phyloP scores from a whole-genome alignment of 2,329 filamentous ascomycete species.

The Ilyonectria sp. region DNA sequence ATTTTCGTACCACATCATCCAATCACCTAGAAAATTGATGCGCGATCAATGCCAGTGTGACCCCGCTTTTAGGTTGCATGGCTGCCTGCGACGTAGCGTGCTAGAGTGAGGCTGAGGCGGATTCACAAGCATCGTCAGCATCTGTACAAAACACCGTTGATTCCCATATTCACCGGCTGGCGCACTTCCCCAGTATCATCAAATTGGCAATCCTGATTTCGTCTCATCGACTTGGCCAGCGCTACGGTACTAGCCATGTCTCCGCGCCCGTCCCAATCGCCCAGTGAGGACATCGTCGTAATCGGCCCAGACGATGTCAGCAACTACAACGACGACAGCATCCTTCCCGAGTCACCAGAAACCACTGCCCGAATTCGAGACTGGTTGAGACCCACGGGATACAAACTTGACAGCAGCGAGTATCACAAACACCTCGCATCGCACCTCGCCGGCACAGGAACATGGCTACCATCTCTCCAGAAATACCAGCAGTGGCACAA shows the following conservation, averaged over 20 bases:
- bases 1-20: too few species aligned
- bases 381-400: conserved; percentile 50
- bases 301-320: conserved; percentile 18
- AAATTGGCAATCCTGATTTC: conserved; percentile 3
- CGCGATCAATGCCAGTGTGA: too few species aligned
- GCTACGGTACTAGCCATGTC: neutral
- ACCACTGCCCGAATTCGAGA: conserved; percentile 33
- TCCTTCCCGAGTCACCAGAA: neutral
- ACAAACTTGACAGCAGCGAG: conserved; percentile 42
- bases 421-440: conserved; percentile 44
- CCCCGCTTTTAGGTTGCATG: neutral
- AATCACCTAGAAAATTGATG: too few species aligned
- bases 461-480: conserved; percentile 27
- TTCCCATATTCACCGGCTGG: neutral
- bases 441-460: conserved; percentile 35
- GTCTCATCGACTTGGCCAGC: neutral
- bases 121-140: too few species aligned
- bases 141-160: neutral
- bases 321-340: conserved; percentile 11
- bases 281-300: conserved; percentile 29
- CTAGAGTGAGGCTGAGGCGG: too few species aligned
- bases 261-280: neutral
- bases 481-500: conserved; percentile 32
- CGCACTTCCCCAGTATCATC: neutral
- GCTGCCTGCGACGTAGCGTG: neutral